These are phyloP conservation scores for Abelmoschus esculentus DNA, from an alignment of 345 rosid genomes.

Conservation along the genomic window DNA sequence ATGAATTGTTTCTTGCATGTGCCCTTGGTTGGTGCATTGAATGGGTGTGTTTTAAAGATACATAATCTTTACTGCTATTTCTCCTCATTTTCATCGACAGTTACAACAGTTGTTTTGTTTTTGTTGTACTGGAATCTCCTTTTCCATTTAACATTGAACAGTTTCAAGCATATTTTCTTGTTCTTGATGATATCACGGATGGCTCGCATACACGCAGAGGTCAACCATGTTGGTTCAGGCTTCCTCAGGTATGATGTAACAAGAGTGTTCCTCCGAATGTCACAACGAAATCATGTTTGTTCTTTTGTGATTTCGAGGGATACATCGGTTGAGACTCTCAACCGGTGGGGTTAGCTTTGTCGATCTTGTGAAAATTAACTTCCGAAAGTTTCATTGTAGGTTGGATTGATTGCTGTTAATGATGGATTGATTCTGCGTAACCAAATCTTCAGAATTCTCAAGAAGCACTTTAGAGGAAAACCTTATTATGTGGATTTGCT, in stretches of 20 bases:
- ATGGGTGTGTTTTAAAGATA: slow-evolving; percentile 44
- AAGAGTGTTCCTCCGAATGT: not conserved
- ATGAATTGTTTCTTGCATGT: slow-evolving; percentile 55
- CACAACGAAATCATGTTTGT: not conserved
- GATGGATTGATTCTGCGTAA: slow-evolving; percentile 42
- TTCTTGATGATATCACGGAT: slow-evolving; percentile 83
- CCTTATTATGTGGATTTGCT: slow-evolving; percentile 43
- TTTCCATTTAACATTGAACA: slow-evolving; percentile 11
- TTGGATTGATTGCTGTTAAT: slow-evolving; percentile 60
- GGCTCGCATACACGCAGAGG: slow-evolving; percentile 71
- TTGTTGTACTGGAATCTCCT: not conserved
- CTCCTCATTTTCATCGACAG: not conserved
- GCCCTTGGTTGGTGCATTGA: slow-evolving; percentile 89
- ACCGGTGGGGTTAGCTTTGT: not conserved
- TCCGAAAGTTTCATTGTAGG: slow-evolving; percentile 26
- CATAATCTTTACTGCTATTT: not conserved
- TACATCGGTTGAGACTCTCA: not conserved
- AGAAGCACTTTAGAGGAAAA: slow-evolving; percentile 39
- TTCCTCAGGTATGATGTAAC: slow-evolving; percentile 40
- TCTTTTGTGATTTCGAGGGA: slow-evolving; percentile 14
- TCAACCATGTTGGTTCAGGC: slow-evolving; percentile 77
- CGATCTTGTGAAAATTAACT: not conserved
- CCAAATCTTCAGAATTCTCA: slow-evolving; percentile 45
- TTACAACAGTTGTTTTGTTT: not conserved
- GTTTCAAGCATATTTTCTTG: slow-evolving; percentile 76